phyloP scores from a whole-genome alignment of 768 basidiomycete genomes.

The Tylopilus cervinicoccineus region DNA sequence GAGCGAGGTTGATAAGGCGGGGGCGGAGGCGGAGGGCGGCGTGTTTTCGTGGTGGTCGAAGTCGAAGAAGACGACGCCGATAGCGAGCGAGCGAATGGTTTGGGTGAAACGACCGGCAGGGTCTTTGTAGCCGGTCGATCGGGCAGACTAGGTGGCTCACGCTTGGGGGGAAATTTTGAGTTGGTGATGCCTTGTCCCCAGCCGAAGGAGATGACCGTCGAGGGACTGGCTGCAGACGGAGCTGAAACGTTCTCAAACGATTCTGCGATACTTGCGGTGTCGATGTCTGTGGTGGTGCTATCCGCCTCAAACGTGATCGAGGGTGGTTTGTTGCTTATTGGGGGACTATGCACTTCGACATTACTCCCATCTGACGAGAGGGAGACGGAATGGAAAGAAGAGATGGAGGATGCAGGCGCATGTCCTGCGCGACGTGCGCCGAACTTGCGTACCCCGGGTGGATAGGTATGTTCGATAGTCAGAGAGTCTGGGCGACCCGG shows the following conservation, averaged over 20 bases:
- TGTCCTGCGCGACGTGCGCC: constrained; percentile 41
- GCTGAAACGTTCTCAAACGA: constrained; percentile 70
- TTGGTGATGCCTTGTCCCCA: constrained; percentile 47
- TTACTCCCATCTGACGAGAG: constrained; percentile 59
- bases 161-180: constrained; percentile 25
- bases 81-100: constrained; percentile 28
- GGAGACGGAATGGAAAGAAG: constrained; percentile 81
- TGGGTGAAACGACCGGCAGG: constrained; percentile 22
- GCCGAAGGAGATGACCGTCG: constrained; percentile 42
- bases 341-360: constrained; percentile 14
- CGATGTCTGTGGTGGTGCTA: constrained; percentile 36
- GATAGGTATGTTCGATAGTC: constrained; percentile 58
- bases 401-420: constrained; percentile 64
- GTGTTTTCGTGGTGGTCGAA: constrained; percentile 34
- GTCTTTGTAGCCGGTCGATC: constrained; percentile 36
- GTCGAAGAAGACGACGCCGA: constrained; percentile 37
- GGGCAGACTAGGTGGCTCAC: constrained; percentile 45
- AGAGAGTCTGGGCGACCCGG: constrained; percentile 44
- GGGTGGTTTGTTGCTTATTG: constrained; percentile 32
- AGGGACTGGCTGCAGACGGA: constrained; percentile 51
- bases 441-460: constrained; percentile 37
- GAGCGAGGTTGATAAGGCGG: constrained; percentile 29
- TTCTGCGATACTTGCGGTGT: constrained; percentile 58
- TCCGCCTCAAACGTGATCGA: constrained; percentile 47
- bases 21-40: constrained; percentile 37